These are phyloP conservation scores for Neonectria hederae DNA, from an alignment of 2,329 filamentous ascomycete genomes.

Conservation along the genomic window DNA sequence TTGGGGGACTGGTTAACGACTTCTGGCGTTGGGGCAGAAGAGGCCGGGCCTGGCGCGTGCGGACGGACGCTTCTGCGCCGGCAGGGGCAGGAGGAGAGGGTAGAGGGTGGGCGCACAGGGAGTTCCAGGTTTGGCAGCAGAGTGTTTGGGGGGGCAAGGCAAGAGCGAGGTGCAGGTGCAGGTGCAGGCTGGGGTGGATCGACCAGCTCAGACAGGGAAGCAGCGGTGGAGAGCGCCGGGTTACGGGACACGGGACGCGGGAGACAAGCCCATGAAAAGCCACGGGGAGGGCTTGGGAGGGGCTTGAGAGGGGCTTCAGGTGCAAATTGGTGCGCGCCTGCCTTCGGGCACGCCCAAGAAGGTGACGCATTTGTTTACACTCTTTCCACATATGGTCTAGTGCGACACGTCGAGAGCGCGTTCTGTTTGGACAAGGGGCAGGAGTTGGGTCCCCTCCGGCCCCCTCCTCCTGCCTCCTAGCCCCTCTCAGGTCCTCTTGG, in stretches of 20 bases:
- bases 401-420: constrained; percentile 46
- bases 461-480: constrained; percentile 17
- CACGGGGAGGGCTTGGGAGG: constrained; percentile 13
- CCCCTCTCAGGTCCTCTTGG: constrained; percentile 15
- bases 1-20: constrained; percentile 32
- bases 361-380: constrained; percentile 53
- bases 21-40: constrained; percentile 27
- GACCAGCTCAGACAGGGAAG: constrained; percentile 22
- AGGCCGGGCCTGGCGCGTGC: constrained; percentile 38
- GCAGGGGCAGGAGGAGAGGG: constrained; percentile 13
- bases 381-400: constrained; percentile 43
- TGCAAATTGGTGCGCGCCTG: constrained; percentile 26
- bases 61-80: constrained; percentile 31
- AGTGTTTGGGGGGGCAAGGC: constrained; percentile 16
- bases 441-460: constrained; percentile 29
- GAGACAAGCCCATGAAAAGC: constrained; percentile 22
- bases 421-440: constrained; percentile 41
- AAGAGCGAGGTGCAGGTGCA: constrained; percentile 18
- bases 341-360: constrained; percentile 27
- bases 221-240: constrained; percentile 20
- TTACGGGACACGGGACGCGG: constrained; percentile 31
- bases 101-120: constrained; percentile 14
- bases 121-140: constrained; percentile 22
- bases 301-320: constrained; percentile 12
- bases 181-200: constrained; percentile 18